Evolutionary conservation across 192 early-diverging fungal species (phyloP).

Genomic region (Coemansia biformis): DNA sequence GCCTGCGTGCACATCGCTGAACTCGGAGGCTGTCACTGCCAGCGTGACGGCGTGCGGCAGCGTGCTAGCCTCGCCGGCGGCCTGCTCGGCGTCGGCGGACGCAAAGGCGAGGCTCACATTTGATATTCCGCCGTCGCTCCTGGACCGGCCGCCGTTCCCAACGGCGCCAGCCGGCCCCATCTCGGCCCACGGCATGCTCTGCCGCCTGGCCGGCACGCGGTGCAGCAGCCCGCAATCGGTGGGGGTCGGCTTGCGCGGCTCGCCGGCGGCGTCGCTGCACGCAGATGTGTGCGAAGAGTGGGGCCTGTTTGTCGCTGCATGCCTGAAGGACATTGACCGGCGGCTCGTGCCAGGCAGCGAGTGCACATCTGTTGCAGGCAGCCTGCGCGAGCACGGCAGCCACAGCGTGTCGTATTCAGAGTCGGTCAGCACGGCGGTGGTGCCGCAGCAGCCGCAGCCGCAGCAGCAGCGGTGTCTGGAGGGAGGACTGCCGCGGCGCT

Average conservation of each 20-base stretch:
- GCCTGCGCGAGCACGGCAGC: background rate
- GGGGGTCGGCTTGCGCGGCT: background rate
- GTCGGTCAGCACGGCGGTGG: constrained; percentile 4
- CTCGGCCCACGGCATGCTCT: constrained; percentile 40
- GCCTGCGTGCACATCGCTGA: constrained; percentile 22
- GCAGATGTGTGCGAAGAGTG: constrained; percentile 22
- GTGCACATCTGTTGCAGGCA: constrained; percentile 6
- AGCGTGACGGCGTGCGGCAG: no score
- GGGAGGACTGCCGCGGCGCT: no score
- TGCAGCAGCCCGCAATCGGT: constrained; percentile 2
- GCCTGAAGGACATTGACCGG: constrained; percentile 10
- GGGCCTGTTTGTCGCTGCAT: constrained; percentile 23
- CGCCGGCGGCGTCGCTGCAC: constrained; percentile 12
- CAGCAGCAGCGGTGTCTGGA: background rate
- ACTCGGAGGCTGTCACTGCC: constrained; percentile 24
- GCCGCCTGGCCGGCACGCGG: constrained; percentile 26
- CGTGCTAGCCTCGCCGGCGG: constrained; percentile 19
- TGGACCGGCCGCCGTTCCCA: constrained; percentile 1
- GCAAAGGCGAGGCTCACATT: no score
- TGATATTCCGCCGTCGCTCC: no score
- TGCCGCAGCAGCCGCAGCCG: constrained; percentile 19
- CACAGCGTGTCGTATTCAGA: background rate
- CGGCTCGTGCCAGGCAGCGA: constrained; percentile 14
- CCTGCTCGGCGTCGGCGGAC: no score
- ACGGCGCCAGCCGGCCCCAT: constrained; percentile 16